Evolutionary conservation across 306 rosid genomes (phyloP), one percentile per base, ranked within the genome.

Genomic region (Cucumis cinereus): DNA sequence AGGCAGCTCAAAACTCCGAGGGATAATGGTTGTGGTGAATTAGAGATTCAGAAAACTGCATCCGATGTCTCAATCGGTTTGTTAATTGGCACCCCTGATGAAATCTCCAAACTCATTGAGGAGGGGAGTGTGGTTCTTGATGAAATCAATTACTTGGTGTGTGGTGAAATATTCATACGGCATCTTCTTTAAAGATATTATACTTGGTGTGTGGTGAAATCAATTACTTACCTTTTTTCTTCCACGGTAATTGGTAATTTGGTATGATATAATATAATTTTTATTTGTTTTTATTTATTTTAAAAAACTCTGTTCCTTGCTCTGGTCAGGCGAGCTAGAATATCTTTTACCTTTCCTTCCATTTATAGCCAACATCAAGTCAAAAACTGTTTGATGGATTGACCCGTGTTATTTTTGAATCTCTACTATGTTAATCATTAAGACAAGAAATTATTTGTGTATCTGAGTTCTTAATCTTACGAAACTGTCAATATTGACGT

Each of bases 61-160:
- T 73, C 43, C 2, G 75, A 74, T 62, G 64, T 14, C 59, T 80
- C 79, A 40, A 75, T 64, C 13, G 83, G 83, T 40, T 23, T 80
- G 79, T 55, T 80, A 40, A 57, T 75, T 41, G 30, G 76, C 54
- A 75, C 83, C 19, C 79, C 79, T 68, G 70, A n/a, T 55, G 76
- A 80, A 57, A 75, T 80, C 8, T 40, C 71, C 13, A 28, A 72
- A 73, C 38, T 64, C 64, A 80, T 75, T 23, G 76, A 80, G 26
- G 83, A 80, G 52, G 83, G 83, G n/a, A 55, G 62, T 6, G 76
- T 80, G 69, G 50, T 59, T 43, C 61, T 60, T 10, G 54, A 41
- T n/a, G 78, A 71, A 74, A 38, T 80, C 53, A 75, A 67, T 40
- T 80, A 80, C 76, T 80, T 80, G 83, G 83, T 80, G 63, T 52